Evolutionary conservation across 2,329 filamentous ascomycete species (phyloP).

Genomic region (Fusarium secorum): DNA sequence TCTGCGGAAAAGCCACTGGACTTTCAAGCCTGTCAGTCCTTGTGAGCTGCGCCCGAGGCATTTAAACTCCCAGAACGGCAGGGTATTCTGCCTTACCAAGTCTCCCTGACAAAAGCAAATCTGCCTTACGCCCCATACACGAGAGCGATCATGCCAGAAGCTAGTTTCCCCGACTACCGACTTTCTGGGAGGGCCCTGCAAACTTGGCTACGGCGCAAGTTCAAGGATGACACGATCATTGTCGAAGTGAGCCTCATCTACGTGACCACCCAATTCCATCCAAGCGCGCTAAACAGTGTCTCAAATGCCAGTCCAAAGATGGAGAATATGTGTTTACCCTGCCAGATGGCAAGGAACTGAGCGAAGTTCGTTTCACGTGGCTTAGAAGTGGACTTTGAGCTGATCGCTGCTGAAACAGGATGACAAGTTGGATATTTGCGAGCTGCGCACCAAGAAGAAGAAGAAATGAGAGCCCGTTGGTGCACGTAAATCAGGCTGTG

Average conservation of each 20-base stretch:
- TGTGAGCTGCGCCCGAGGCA: not conserved
- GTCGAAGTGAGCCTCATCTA: not conserved
- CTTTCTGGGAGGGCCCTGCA: not conserved
- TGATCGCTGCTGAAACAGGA: not conserved
- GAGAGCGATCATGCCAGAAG: not conserved
- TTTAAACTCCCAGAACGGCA: not conserved
- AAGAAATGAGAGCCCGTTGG: not conserved
- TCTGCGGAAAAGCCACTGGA: not conserved
- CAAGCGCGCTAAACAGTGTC: not conserved
- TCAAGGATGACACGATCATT: not conserved
- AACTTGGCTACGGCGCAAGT: not conserved
- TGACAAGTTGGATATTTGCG: not conserved
- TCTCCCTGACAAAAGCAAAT: not conserved
- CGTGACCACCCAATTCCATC: not conserved
- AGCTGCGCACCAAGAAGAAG: not conserved
- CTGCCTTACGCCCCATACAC: not conserved
- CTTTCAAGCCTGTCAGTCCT: not conserved
- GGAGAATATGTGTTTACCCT: not conserved
- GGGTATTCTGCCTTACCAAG: not conserved
- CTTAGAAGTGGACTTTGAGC: not conserved
- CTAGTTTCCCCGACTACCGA: not conserved
- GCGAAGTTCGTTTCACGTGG: not conserved
- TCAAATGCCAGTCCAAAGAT: not conserved
- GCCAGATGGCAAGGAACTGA: not conserved
- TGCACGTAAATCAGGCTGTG: not conserved